Evolutionary conservation across 78 protist genomes (phyloP), one percentile per base, ranked within the genome.

Genomic region (Emiliania huxleyi): DNA sequence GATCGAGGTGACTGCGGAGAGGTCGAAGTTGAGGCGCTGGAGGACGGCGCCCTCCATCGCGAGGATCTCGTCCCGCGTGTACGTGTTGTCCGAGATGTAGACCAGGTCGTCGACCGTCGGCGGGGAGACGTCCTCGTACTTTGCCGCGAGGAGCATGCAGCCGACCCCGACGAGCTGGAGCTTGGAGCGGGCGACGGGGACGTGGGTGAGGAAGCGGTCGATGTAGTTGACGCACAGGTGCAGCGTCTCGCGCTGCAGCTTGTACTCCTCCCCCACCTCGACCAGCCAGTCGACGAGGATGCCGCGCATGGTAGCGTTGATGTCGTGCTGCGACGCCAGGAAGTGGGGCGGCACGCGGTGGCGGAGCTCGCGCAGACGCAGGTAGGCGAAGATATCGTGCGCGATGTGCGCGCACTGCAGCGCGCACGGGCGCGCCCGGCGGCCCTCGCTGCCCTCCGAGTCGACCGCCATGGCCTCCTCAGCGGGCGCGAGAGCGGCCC

Each of bases 281-380:
- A 96, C 96, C 29, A 97, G 95, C 98, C 98, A 97, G 84, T 97
- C 98, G 25, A 97, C 79, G 33, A 96, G 91, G 38, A 96, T 62
- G 62, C 93, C 73, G 37, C 98, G 95, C 98, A 97, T 97, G n/a
- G n/a, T 21, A 21, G 95, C 90, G 56, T 62, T 96, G 75, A 97
- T 81, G 73, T 96, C 97, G 6, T 37, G n/a, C 77, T 97, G 98
- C 81, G 42, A 35, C 81, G 15, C 40, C 42, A 71, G 2, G 42
- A 71, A 71, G 3, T 71, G 37, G 18, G 37, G 81, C 12, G 44
- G 12, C 19, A 37, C 81, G 5, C 81, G 81, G 42, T 71, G 81
- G 19, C 22, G 42, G 42, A 71, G 81, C 81, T 71, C 81, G 1
- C 5, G 81, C 29, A 8, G 21, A 18, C 81, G 81, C 81, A 71